A percentile compares a stretch with the other conserved stretches of the same genome.
Evolutionary conservation across 2,329 filamentous ascomycete genomes (phyloP).

Genomic region (Elsinoe necatrix): DNA sequence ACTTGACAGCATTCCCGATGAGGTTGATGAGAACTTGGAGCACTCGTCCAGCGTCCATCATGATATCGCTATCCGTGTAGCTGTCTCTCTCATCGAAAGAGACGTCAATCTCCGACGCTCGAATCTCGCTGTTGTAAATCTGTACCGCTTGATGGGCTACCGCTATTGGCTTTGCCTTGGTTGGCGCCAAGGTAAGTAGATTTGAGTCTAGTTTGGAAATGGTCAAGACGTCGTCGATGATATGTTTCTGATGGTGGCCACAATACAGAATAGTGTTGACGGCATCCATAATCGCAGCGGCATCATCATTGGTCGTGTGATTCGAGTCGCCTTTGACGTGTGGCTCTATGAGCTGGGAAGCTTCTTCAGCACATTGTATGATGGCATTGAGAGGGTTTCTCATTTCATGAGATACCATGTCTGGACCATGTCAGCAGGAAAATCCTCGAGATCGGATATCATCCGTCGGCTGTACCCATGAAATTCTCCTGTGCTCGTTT

Average conservation of each 20-base stretch:
- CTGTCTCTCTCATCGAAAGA: neutral
- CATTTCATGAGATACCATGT: conserved; percentile 16
- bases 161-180: conserved; percentile 17
- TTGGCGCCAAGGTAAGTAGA: conserved; percentile 28
- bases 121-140: conserved; percentile 28
- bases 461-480: neutral
- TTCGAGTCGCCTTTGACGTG: neutral
- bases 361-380: conserved; percentile 14
- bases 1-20: conserved; percentile 25
- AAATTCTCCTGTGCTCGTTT: conserved; percentile 25
- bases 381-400: conserved; percentile 15
- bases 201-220: conserved; percentile 39
- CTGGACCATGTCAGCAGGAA: neutral
- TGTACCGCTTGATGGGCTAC: conserved; percentile 25
- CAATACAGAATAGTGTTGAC: conserved; percentile 17
- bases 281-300: conserved; percentile 7
- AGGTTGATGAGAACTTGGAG: conserved; percentile 25
- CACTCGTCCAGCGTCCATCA: conserved; percentile 23
- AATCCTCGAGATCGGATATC: no score
- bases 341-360: neutral
- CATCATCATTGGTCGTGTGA: neutral
- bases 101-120: conserved; percentile 23
- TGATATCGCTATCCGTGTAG: conserved; percentile 18
- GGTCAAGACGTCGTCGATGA: conserved; percentile 41
- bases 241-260: conserved; percentile 22